These are phyloP conservation scores for Candida endomychidarum DNA, from an alignment of 805 yeast species.

Conservation along the genomic window DNA sequence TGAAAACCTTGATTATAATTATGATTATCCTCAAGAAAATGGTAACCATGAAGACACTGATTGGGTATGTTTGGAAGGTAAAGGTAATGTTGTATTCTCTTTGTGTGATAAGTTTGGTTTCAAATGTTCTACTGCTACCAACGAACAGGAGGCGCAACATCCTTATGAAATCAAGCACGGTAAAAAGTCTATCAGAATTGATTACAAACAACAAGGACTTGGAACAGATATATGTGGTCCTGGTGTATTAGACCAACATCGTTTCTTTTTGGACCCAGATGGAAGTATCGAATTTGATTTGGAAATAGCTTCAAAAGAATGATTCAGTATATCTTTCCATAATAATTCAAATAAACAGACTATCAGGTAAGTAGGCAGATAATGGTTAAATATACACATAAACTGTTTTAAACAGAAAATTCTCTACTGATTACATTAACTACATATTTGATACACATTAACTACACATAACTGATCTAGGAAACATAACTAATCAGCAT, in stretches of 20 bases:
- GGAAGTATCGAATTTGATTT: constrained; percentile 3
- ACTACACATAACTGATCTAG: not conserved
- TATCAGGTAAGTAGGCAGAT: too few relatives aligned
- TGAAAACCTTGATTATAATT: constrained; percentile 20
- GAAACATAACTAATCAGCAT: not conserved
- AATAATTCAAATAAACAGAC: too few relatives aligned
- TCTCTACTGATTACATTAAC: not conserved
- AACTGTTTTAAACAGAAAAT: not conserved
- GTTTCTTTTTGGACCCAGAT: constrained; percentile 10
- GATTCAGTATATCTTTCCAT: not conserved
- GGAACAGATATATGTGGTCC: constrained; percentile 23
- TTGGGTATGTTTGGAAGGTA: constrained; percentile 20
- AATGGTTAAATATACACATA: too few relatives aligned
- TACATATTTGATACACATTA: not conserved
- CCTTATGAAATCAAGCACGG: constrained; percentile 18
- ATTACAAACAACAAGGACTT: constrained; percentile 20
- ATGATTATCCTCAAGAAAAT: constrained; percentile 37
- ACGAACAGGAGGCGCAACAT: constrained; percentile 18
- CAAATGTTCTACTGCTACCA: constrained; percentile 17
- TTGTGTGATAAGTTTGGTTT: constrained; percentile 14
- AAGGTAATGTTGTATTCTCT: constrained; percentile 11
- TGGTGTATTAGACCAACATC: constrained; percentile 11
- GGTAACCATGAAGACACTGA: constrained; percentile 33
- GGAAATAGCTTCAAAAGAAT: not conserved
- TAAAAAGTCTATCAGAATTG: constrained; percentile 17